Conservation (phyloP, 176 grass and related monocot genomes). For the Aegilops speltoides region DNA sequence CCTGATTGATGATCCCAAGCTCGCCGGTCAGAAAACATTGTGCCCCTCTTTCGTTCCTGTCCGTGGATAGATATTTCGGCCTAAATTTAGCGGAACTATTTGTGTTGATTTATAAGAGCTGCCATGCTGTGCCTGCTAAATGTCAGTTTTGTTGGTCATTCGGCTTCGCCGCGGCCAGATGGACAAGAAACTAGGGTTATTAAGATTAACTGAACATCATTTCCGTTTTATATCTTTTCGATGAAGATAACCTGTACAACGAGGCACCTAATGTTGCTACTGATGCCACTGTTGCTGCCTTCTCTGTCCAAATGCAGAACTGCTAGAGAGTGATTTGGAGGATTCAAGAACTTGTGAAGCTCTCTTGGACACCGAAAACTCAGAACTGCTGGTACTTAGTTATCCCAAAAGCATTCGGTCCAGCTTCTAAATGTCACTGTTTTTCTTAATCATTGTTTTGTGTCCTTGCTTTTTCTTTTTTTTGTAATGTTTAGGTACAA, state of each 20-base stretch:
- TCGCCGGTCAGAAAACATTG: background rate
- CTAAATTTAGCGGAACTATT: background rate
- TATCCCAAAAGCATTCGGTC: background rate
- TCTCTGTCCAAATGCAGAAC: constrained; percentile 32
- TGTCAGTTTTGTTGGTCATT: background rate
- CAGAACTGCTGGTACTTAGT: constrained; percentile 36
- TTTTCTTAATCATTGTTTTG: constrained; percentile 3
- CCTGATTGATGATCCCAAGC: constrained; percentile 31
- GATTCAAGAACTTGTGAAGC: constrained; percentile 13
- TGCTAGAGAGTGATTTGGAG: constrained; percentile 32
- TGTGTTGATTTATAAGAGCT: background rate
- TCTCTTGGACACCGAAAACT: constrained; percentile 38
- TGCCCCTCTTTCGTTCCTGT: background rate
- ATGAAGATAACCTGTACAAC: no score
- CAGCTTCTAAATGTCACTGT: background rate
- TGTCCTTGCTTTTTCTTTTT: background rate
- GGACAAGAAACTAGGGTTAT: background rate
- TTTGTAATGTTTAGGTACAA: constrained; percentile 34
- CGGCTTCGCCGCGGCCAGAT: background rate
- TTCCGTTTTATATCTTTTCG: background rate
- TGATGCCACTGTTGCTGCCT: background rate
- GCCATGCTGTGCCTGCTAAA: background rate
- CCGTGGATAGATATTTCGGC: background rate
- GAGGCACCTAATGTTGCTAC: background rate
- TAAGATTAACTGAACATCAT: background rate